Base-by-base conservation (phyloP, 2,329 filamentous ascomycete genomes). In the Chaetomiaceae sp. region DNA sequence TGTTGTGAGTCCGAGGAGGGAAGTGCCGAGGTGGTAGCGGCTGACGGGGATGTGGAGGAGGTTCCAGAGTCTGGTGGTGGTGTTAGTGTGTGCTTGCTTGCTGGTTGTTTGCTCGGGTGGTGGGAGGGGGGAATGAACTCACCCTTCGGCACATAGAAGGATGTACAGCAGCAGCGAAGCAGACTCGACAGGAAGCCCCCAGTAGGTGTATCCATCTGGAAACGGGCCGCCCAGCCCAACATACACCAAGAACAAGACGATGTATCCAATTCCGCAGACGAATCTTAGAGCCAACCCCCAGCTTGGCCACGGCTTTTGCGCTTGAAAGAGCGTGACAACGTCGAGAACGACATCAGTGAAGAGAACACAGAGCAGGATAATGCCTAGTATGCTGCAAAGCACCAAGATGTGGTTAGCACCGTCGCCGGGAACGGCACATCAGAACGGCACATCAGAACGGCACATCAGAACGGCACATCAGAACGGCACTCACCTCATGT, bases 221-320 rank as follows among this genome's bases (percentile, higher is more conserved):
- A 74, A 74, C 22, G 70, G 68, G n/a, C 63, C 58, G n/a, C 68
- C 64, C 31, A 66, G 48, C 11, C 61, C 66, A 19, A 71, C 56
- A 42, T 70, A 72, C n/a, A 66, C 63, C 43, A 70, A 55, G 46
- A 74, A 69, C 25, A 71, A 51, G 17, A 65, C 63, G n/a, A 73
- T 55, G 43, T 72, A 69, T 17, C 62, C 62, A 15, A 66, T 49
- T 4, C 69, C 69, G 22, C 67, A 61, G 20, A 65, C 15, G 4
- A 66, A 58, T 23, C 71, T 67, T 11, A 66, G 45, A 6, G 66
- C 31, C 3, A 72, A 59, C n/a, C 65, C 62, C 62, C 67, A 67
- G 27, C 61, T 63, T 7, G 64, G 61, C 65, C 69, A 69, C 8
- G 62, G 61, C 34, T 55, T 62, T 47, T 67, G 62, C 38, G 65